These are phyloP conservation scores for Cardamine occulta DNA, from an alignment of 345 rosid genomes.

Conservation along the genomic window DNA sequence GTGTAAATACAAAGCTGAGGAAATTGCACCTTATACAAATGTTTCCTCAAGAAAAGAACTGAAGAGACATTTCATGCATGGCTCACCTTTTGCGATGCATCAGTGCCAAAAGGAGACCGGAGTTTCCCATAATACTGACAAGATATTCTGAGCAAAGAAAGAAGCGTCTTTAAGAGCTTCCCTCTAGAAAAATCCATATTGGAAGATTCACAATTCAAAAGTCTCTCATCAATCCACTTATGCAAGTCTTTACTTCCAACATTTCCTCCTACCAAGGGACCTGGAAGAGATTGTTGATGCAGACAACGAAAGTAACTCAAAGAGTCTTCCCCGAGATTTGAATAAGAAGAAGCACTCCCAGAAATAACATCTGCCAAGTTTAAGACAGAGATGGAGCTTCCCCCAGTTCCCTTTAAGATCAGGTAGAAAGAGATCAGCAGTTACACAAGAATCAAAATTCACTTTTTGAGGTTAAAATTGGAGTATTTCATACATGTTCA, in stretches of 20 bases:
- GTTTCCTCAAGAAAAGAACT: slow-evolving; percentile 3
- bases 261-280: slow-evolving; percentile 97
- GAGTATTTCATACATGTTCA: background rate
- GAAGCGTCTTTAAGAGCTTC: slow-evolving; percentile 67
- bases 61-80: background rate
- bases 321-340: slow-evolving; percentile 47
- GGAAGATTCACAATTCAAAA: slow-evolving; percentile 63
- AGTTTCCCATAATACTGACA: slow-evolving; percentile 97
- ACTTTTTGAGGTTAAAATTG: slow-evolving; percentile 6
- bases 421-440: slow-evolving; percentile 41
- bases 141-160: slow-evolving; percentile 88
- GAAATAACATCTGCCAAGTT: slow-evolving; percentile 74
- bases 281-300: slow-evolving; percentile 79
- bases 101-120: slow-evolving; percentile 87
- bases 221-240: slow-evolving; percentile 95
- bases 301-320: slow-evolving; percentile 70
- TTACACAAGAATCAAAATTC: slow-evolving; percentile 1
- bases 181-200: slow-evolving; percentile 63
- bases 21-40: background rate
- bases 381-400: slow-evolving; percentile 64
- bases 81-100: slow-evolving; percentile 63
- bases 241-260: slow-evolving; percentile 85
- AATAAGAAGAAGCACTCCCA: slow-evolving; percentile 48
- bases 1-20: slow-evolving; percentile 14
- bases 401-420: slow-evolving; percentile 57